Evolutionary conservation across 2,329 filamentous ascomycete genomes (phyloP).

Genomic region (Capronia coronata): DNA sequence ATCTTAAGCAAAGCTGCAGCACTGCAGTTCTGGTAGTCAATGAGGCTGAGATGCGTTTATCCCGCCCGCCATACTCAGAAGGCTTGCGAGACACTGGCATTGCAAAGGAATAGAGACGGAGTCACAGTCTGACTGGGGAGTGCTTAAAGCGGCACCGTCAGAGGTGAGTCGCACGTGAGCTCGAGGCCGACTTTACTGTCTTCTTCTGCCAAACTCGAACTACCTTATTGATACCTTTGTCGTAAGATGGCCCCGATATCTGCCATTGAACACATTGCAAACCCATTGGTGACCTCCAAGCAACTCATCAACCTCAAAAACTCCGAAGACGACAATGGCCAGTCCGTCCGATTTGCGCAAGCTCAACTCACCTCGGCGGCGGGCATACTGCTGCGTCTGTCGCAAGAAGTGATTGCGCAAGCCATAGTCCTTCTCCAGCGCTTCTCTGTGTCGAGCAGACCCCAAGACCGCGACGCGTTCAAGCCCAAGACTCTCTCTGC

Average conservation of each 20-base stretch:
- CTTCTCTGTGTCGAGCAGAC: constrained; percentile 34
- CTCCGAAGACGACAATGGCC: constrained; percentile 34
- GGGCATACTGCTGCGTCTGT: constrained; percentile 67
- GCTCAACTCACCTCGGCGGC: constrained; percentile 43
- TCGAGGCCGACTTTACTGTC: too few species aligned
- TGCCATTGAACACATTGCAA: constrained; percentile 30
- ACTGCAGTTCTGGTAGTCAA: too few species aligned
- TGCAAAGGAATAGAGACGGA: too few species aligned
- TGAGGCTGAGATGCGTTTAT: too few species aligned
- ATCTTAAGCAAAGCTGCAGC: too few species aligned
- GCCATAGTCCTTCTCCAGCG: constrained; percentile 75
- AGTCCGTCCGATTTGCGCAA: constrained; percentile 41
- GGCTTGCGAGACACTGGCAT: too few species aligned
- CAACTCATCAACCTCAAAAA: constrained; percentile 35
- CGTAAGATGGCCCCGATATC: constrained; percentile 15
- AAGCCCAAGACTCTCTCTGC: constrained; percentile 66
- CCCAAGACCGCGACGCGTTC: constrained; percentile 11
- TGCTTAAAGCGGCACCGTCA: too few species aligned
- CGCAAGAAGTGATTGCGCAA: constrained; percentile 78
- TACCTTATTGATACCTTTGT: too few species aligned
- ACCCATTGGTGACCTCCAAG: constrained; percentile 41
- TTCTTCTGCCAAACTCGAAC: too few species aligned
- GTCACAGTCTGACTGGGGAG: too few species aligned
- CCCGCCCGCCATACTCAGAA: too few species aligned
- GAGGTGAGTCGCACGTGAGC: too few species aligned